Percentiles rank a stretch among this genome's conserved stretches.
These are phyloP conservation scores for Colletotrichum destructivum DNA, from an alignment of 2,329 filamentous ascomycete genomes.

Conservation along the genomic window DNA sequence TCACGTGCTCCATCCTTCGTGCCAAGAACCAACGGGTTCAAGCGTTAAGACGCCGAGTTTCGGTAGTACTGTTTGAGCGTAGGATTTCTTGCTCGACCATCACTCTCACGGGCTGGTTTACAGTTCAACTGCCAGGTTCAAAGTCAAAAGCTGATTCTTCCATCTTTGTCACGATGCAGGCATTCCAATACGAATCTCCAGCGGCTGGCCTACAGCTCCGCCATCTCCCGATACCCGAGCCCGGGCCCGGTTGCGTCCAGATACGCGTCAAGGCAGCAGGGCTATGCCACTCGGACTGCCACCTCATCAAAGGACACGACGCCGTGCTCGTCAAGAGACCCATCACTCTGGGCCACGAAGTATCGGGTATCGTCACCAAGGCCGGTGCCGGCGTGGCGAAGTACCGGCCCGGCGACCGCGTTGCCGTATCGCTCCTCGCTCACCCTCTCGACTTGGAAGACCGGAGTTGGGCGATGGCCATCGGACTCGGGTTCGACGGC, in stretches of 20 bases:
- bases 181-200: neutral
- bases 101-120: neutral
- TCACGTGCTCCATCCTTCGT: neutral
- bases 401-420: slow-evolving; percentile 8
- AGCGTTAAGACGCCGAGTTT: neutral
- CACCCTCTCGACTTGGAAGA: neutral
- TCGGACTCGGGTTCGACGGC: slow-evolving; percentile 27
- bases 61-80: too few species aligned
- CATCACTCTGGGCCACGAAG: slow-evolving; percentile 33
- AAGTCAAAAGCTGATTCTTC: fast-evolving
- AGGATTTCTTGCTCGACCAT: too few species aligned
- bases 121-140: neutral
- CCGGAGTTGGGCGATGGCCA: neutral
- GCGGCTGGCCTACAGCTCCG: slow-evolving; percentile 10
- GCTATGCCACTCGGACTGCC: slow-evolving; percentile 27
- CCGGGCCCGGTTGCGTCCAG: slow-evolving; percentile 23
- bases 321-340: slow-evolving; percentile 7
- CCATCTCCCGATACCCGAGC: slow-evolving; percentile 18
- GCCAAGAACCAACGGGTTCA: neutral
- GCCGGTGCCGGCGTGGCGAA: neutral
- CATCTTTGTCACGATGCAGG: neutral
- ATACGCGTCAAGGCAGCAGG: slow-evolving; percentile 27
- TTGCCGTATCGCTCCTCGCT: slow-evolving; percentile 7
- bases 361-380: slow-evolving; percentile 15
- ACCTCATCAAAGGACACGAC: slow-evolving; percentile 6